Percentiles rank a stretch among this genome's conserved stretches.
These are phyloP conservation scores for Cryptococcus wingfieldii DNA, from an alignment of 1,284 basidiomycete species.

Conservation along the genomic window DNA sequence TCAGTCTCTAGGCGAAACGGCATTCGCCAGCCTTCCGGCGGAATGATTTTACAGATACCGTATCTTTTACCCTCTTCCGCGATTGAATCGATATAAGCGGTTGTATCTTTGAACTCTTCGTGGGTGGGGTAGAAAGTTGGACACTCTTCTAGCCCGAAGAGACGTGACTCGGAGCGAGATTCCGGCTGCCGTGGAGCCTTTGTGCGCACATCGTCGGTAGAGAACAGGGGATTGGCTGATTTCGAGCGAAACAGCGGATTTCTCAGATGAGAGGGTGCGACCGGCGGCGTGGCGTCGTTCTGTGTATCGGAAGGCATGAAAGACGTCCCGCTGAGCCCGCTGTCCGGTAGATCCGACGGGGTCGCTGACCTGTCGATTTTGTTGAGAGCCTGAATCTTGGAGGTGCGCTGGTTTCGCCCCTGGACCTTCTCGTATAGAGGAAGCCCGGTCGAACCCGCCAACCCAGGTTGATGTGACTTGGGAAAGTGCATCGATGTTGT, in stretches of 20 bases:
- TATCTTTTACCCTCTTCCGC: slow-evolving; percentile 68
- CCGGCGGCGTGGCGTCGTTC: slow-evolving; percentile 8
- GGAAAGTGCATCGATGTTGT: slow-evolving; percentile 36
- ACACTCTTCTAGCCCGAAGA: slow-evolving; percentile 85
- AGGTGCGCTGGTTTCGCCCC: slow-evolving; percentile 33
- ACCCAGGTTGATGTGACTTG: slow-evolving; percentile 18
- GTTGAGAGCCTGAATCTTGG: slow-evolving; percentile 40
- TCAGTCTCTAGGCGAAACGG: slow-evolving; percentile 94
- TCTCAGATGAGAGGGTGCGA: slow-evolving; percentile 16
- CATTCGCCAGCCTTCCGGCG: slow-evolving; percentile 90
- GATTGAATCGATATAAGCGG: slow-evolving; percentile 87
- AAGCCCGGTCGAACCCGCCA: slow-evolving; percentile 2
- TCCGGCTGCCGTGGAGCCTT: slow-evolving; percentile 31
- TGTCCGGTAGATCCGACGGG: background rate
- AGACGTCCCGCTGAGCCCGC: slow-evolving; percentile 32
- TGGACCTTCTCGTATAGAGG: slow-evolving; percentile 17
- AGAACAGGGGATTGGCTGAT: slow-evolving; percentile 36
- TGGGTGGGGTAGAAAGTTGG: slow-evolving; percentile 81
- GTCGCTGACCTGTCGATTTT: slow-evolving; percentile 36
- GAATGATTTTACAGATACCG: slow-evolving; percentile 95
- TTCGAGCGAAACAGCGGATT: slow-evolving; percentile 34
- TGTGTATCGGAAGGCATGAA: slow-evolving; percentile 31
- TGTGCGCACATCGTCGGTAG: slow-evolving; percentile 30
- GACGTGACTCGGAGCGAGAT: slow-evolving; percentile 49
- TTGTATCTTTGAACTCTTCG: slow-evolving; percentile 93